Evolutionary conservation across 345 rosid species (phyloP), one percentile per base, ranked within the genome.

Genomic region (Ailanthus altissimus): DNA sequence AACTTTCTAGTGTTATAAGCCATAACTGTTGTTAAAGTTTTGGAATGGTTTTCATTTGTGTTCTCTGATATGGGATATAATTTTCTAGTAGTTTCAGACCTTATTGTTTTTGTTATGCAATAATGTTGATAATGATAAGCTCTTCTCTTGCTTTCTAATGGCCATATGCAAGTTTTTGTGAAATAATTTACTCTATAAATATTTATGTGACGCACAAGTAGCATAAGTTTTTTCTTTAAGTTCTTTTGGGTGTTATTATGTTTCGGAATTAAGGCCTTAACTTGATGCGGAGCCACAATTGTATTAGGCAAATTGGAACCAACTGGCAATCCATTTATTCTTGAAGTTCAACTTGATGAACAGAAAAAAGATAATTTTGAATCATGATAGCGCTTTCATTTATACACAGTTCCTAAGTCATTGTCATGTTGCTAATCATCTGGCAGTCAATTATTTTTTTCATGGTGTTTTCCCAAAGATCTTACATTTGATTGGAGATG

Each of bases 21-120:
- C 80, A 67, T 72, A 77, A 74, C 82, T 8, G 26, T 74, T 73
- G 81, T 76, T 77, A 64, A 77, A 81, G 78, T 43, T 18, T 18
- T 65, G 32, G 45, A 50, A 73, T 47, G 60, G 23, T 46, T 53
- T 38, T 49, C 16, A 76, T 71, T 8, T 36, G 50, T 67, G 43
- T 14, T 49, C 45, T 20, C 46, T 36, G 69, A 47, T 50, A 60
- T 74, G 60, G 42, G 67, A 54, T 72, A 56, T 45, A 65, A n/a
- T 28, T 62, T 57, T 45, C 46, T 57, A 26, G 54, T 43, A 26
- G 62, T 43, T 40, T 50, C n/a, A 23, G 26, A 16, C 21, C 56
- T 61, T n/a, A 16, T n/a, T 61, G 51, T 77, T 63, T 60, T 60
- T 72, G 7, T 56, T 23, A 72, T 67, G 80, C 83, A 72, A 72